Conservation (phyloP, 208 protist genomes). For the Trypanosoma platydactyli region DNA sequence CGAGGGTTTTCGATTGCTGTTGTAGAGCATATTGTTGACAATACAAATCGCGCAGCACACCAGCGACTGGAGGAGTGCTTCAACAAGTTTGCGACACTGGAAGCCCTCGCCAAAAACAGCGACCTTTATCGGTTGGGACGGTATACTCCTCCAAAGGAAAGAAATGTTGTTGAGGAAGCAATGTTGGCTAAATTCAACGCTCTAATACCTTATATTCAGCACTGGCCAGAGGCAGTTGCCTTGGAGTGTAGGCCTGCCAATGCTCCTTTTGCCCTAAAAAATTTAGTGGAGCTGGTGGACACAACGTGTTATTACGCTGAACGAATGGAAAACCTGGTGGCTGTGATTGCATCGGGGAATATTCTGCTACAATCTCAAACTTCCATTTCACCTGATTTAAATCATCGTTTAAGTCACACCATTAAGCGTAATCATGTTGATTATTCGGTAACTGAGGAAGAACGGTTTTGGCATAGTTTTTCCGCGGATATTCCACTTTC, state of each 20-base stretch:
- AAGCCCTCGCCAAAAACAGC: constrained; percentile 46
- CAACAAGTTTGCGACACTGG: constrained; percentile 53
- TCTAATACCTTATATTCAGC: constrained; percentile 38
- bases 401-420: not conserved
- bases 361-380: constrained; percentile 25
- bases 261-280: constrained; percentile 64
- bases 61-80: constrained; percentile 45
- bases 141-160: constrained; percentile 38
- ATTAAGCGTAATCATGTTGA: not conserved
- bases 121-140: constrained; percentile 47
- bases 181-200: constrained; percentile 49
- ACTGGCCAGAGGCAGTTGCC: constrained; percentile 65
- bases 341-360: constrained; percentile 27
- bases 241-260: constrained; percentile 67
- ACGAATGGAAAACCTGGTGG: constrained; percentile 46
- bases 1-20: constrained; percentile 62
- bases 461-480: constrained; percentile 47
- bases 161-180: constrained; percentile 51
- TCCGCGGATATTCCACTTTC: constrained; percentile 67
- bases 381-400: not conserved
- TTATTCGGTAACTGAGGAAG: constrained; percentile 24
- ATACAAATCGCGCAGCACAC: constrained; percentile 42
- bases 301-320: constrained; percentile 74
- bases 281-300: constrained; percentile 69
- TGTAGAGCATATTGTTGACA: constrained; percentile 61